A percentile compares a stretch with the other conserved stretches of the same genome.
Conservation (phyloP, 2,329 filamentous ascomycete species). For the Aspergillus hiratsukae region DNA sequence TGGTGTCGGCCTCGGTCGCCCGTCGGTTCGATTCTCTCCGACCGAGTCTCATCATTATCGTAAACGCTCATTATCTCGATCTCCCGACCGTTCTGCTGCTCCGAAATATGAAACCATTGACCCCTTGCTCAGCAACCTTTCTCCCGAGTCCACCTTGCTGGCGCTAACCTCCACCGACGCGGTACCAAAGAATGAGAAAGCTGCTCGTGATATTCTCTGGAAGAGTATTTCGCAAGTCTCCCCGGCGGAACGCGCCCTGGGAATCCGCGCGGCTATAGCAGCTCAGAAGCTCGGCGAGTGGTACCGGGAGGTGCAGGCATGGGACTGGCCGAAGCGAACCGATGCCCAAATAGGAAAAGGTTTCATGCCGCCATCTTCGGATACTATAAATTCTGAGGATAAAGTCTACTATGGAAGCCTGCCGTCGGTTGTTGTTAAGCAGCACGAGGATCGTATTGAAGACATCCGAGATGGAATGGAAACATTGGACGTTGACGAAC, state of each 20-base stretch:
- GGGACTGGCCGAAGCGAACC: slow-evolving; percentile 51
- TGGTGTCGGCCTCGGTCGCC: slow-evolving; percentile 26
- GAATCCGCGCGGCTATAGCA: slow-evolving; percentile 55
- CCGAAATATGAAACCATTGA: slow-evolving; percentile 39
- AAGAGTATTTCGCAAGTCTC: slow-evolving; percentile 54
- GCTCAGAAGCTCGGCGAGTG: slow-evolving; percentile 56
- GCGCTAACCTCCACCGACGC: slow-evolving; percentile 45
- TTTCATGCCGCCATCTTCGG: slow-evolving; percentile 32
- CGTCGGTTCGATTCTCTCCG: slow-evolving; percentile 25
- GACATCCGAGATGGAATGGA: slow-evolving; percentile 58
- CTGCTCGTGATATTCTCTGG: slow-evolving; percentile 38
- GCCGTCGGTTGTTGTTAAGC: slow-evolving; percentile 56
- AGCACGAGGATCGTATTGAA: slow-evolving; percentile 69
- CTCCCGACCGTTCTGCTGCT: slow-evolving; percentile 33
- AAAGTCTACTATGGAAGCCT: slow-evolving; percentile 66
- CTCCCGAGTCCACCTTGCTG: slow-evolving; percentile 50
- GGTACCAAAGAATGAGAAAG: slow-evolving; percentile 34
- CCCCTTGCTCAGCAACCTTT: slow-evolving; percentile 49
- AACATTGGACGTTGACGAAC: slow-evolving; percentile 57
- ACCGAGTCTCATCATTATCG: slow-evolving; percentile 26
- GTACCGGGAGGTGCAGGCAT: slow-evolving; percentile 55
- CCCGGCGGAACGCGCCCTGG: slow-evolving; percentile 54
- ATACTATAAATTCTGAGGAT: slow-evolving; percentile 12
- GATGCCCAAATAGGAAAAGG: slow-evolving; percentile 39
- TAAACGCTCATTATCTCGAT: slow-evolving; percentile 31